Evolutionary conservation across 495 filamentous ascomycete species (phyloP), one percentile per base, ranked within the genome.

Genomic region (Lasiosphaeria ovina): DNA sequence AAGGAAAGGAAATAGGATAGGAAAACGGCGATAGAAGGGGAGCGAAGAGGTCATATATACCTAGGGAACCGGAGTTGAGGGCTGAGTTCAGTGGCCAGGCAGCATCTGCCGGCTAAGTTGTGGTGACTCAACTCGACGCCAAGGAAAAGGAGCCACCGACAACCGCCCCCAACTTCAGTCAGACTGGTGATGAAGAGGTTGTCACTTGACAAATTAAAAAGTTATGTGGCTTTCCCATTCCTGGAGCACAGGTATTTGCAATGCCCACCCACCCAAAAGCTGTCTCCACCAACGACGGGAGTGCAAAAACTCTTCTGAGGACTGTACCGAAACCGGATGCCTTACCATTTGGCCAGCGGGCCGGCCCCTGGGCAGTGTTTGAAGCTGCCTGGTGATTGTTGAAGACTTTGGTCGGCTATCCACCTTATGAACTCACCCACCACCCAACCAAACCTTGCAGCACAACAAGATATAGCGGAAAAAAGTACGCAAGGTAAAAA

Each of bases 321-420:
- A 47, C 12, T 47, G 12, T 5, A 47, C 44, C 44, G 44, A 47
- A 47, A 47, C 6, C 44, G 6, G 44, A 47, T 14, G 44, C 44
- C 44, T 47, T 47, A 47, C 44, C 2, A 47, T 47, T 47, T 47
- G 44, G 44, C 44, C 44, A 47, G 44, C 44, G 44, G 44, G 44
- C 42, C 42, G 4, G 42, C 12, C 38, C 14, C 12, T n/a, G 44
- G 4, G 12, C 11, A 40, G 16, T 45, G 42, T n/a, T n/a, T n/a
- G n/a, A n/a, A n/a, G n/a, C n/a, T n/a, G n/a, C n/a, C n/a, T 47
- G 12, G 8, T 47, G 12, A n/a, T 47, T 47, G 44, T 11, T 8
- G 38, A 42, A 42, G 38, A 42, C 8, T 9, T 42, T 8, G 38
- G 14, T 8, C 38, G 14, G 38, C 38, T 42, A 42, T 42, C 38